These are phyloP conservation scores for Lipomyces lipofer DNA, from an alignment of 805 yeast species.

Conservation along the genomic window DNA sequence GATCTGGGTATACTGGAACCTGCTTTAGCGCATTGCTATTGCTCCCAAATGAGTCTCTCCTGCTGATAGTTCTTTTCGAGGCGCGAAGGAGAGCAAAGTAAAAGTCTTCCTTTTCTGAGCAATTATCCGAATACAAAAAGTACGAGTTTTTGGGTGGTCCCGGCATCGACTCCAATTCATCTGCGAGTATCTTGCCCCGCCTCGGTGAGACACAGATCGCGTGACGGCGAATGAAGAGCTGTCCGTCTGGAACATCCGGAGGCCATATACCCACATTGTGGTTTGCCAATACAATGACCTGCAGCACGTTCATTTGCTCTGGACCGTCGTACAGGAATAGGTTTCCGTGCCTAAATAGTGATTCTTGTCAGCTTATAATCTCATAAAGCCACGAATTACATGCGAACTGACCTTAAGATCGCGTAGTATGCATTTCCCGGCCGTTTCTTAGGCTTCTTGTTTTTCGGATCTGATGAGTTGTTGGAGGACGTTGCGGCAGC, in stretches of 20 bases:
- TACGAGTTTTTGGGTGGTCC: constrained; percentile 45
- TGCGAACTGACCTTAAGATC: constrained; percentile 38
- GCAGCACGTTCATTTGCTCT: constrained; percentile 61
- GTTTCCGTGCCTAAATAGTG: constrained; percentile 70
- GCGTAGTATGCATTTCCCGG: constrained; percentile 37
- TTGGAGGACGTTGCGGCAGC: background rate
- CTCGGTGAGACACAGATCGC: constrained; percentile 64
- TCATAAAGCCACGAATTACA: background rate
- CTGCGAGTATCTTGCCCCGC: constrained; percentile 39
- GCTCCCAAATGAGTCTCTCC: background rate
- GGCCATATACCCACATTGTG: constrained; percentile 86
- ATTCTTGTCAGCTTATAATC: constrained; percentile 48
- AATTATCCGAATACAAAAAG: constrained; percentile 73
- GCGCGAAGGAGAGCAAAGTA: constrained; percentile 83
- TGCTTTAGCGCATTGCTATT: constrained; percentile 14
- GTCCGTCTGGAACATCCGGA: constrained; percentile 66
- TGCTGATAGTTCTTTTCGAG: constrained; percentile 46
- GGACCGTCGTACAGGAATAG: constrained; percentile 80
- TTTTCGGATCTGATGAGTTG: constrained; percentile 40
- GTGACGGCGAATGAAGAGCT: constrained; percentile 74
- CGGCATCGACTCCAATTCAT: constrained; percentile 1
- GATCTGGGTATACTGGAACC: constrained; percentile 45
- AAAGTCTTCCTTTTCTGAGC: constrained; percentile 88
- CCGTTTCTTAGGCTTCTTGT: constrained; percentile 39
- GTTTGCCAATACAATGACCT: constrained; percentile 74